These are phyloP conservation scores for Penicillium fimorum DNA, from an alignment of 495 filamentous ascomycete species.

Conservation along the genomic window DNA sequence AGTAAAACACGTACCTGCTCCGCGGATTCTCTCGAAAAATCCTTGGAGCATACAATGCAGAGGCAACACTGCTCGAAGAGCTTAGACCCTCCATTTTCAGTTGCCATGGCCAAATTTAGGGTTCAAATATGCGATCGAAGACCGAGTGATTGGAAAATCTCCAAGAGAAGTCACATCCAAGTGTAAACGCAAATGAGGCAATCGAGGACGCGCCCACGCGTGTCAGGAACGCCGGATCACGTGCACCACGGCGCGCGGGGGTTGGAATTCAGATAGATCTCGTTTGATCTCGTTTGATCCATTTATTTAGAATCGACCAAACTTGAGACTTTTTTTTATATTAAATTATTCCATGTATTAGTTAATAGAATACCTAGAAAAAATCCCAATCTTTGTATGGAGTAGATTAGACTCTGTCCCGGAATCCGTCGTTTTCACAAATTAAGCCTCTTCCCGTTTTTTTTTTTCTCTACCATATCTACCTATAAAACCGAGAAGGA, in stretches of 20 bases:
- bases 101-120: conserved; percentile 27
- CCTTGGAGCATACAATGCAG: conserved; percentile 46
- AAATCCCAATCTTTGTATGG: too few relatives aligned
- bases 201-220: conserved; percentile 9
- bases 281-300: neutral
- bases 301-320: neutral
- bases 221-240: conserved; percentile 10
- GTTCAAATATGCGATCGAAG: neutral
- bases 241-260: neutral
- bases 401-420: too few relatives aligned
- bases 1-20: conserved; percentile 36
- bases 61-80: conserved; percentile 47
- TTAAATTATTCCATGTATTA: too few relatives aligned
- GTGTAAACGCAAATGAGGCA: neutral
- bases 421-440: too few relatives aligned
- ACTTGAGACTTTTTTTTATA: too few relatives aligned
- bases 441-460: too few relatives aligned
- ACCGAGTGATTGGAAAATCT: neutral
- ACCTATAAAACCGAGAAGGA: too few relatives aligned
- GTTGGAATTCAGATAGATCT: neutral
- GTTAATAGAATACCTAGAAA: too few relatives aligned
- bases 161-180: neutral
- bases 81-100: conserved; percentile 27
- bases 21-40: conserved; percentile 44
- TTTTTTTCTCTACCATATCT: too few relatives aligned